Percentiles rank a stretch among this genome's conserved stretches.
Evolutionary conservation across 106 monocot species (phyloP).

Genomic region (Acorus gramineus): DNA sequence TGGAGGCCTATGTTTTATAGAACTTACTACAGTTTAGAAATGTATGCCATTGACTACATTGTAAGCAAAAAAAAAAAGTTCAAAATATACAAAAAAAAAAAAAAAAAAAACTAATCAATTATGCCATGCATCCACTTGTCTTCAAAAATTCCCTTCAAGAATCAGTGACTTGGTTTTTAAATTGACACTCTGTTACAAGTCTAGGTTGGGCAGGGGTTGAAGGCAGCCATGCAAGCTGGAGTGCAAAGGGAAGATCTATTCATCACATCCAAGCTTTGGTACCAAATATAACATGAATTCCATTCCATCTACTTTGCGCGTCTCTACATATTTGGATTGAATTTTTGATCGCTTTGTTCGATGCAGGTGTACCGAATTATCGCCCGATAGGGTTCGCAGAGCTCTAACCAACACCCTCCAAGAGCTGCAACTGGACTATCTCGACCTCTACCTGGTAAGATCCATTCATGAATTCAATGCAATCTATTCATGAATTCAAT

Average conservation of each 20-base stretch:
- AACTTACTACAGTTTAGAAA: no score
- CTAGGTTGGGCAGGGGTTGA: slow-evolving; percentile 37
- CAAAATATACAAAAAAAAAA: no score
- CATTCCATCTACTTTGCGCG: not conserved
- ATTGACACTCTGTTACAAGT: not conserved
- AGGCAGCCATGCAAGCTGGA: slow-evolving; percentile 44
- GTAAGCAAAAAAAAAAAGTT: no score
- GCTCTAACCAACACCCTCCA: slow-evolving; percentile 29
- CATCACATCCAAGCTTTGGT: slow-evolving; percentile 59
- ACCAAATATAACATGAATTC: not conserved
- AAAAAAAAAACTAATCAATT: no score
- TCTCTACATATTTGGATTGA: not conserved
- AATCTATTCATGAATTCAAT: no score
- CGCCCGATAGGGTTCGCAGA: slow-evolving; percentile 38
- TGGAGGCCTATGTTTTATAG: no score
- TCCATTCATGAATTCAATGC: not conserved
- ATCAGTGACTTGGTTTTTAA: no score
- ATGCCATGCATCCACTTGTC: no score
- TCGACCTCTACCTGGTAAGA: slow-evolving; percentile 48
- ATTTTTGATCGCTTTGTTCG: not conserved
- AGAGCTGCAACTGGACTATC: slow-evolving; percentile 48
- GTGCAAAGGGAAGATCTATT: slow-evolving; percentile 41
- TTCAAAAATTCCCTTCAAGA: no score
- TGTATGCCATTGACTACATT: no score
- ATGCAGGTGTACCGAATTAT: slow-evolving; percentile 40